Conservation (phyloP, 306 rosid species). For the Sindora glabra region DNA sequence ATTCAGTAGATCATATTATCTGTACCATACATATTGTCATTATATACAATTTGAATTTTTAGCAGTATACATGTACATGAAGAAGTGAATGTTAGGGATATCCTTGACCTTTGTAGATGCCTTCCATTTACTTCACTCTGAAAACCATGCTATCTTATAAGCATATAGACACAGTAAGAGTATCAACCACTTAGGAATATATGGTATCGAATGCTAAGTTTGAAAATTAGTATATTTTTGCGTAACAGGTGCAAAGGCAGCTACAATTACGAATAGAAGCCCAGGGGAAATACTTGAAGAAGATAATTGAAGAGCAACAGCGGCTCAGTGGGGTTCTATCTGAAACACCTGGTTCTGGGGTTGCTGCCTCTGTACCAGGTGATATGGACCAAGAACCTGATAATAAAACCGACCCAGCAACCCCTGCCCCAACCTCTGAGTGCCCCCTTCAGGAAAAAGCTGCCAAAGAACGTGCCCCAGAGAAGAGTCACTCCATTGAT, state of each 20-base stretch:
- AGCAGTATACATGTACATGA: background rate
- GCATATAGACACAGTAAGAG: too few species aligned
- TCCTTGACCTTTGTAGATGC: background rate
- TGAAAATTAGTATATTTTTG: background rate
- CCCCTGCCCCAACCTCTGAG: constrained; percentile 80
- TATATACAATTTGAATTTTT: background rate
- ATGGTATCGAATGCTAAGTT: background rate
- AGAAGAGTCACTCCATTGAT: constrained; percentile 66
- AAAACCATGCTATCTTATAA: background rate
- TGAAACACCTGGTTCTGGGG: constrained; percentile 48
- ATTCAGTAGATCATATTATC: background rate
- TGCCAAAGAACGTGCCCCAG: constrained; percentile 53
- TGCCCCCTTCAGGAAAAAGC: constrained; percentile 55
- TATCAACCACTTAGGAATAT: too few species aligned
- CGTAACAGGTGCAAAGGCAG: constrained; percentile 92
- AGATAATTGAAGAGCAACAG: constrained; percentile 97
- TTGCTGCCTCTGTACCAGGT: constrained; percentile 28
- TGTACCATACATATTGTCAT: background rate
- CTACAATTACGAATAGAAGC: constrained; percentile 93
- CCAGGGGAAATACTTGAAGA: constrained; percentile 92
- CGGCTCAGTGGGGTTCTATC: constrained; percentile 77
- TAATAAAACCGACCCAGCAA: constrained; percentile 72
- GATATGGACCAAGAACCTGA: constrained; percentile 50
- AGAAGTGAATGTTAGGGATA: background rate
- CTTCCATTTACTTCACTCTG: background rate